These are phyloP conservation scores for Fusarium sp. DNA, from an alignment of 2,329 filamentous ascomycete genomes.

Conservation along the genomic window DNA sequence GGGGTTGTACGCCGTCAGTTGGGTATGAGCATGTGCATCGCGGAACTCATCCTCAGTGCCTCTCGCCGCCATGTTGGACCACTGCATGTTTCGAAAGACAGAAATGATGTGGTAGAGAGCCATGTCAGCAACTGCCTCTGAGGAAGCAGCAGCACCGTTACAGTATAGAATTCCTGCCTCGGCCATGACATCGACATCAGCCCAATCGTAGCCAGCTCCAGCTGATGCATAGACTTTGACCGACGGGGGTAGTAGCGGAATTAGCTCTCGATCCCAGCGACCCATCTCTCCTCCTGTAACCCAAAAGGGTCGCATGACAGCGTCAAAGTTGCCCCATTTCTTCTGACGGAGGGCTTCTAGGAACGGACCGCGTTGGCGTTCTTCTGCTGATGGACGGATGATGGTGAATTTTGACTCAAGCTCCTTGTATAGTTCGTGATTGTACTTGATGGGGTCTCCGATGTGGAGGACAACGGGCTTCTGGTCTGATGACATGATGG, in stretches of 20 bases:
- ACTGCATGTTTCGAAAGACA: conserved; percentile 71
- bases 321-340: conserved; percentile 61
- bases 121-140: conserved; percentile 74
- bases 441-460: conserved; percentile 52
- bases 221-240: conserved; percentile 73
- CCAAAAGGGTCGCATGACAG: conserved; percentile 73
- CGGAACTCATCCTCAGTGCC: conserved; percentile 60
- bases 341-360: conserved; percentile 55
- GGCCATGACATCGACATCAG: conserved; percentile 62
- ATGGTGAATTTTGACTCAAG: conserved; percentile 52
- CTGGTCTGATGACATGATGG: background rate
- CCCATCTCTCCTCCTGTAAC: conserved; percentile 77
- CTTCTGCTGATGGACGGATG: conserved; percentile 55
- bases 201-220: conserved; percentile 76
- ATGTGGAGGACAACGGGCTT: conserved; percentile 53
- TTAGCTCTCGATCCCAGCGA: conserved; percentile 72
- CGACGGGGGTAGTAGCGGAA: conserved; percentile 66
- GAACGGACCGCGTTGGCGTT: conserved; percentile 57
- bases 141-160: conserved; percentile 73
- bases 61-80: conserved; percentile 68
- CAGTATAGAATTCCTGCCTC: conserved; percentile 69
- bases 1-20: conserved; percentile 70
- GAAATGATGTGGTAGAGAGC: conserved; percentile 73
- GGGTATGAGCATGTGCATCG: conserved; percentile 69
- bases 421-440: conserved; percentile 49